A percentile compares a stretch with the other conserved stretches of the same genome.
These are phyloP conservation scores for Botrytis deweyae DNA, from an alignment of 2,329 filamentous ascomycete genomes.

Conservation along the genomic window DNA sequence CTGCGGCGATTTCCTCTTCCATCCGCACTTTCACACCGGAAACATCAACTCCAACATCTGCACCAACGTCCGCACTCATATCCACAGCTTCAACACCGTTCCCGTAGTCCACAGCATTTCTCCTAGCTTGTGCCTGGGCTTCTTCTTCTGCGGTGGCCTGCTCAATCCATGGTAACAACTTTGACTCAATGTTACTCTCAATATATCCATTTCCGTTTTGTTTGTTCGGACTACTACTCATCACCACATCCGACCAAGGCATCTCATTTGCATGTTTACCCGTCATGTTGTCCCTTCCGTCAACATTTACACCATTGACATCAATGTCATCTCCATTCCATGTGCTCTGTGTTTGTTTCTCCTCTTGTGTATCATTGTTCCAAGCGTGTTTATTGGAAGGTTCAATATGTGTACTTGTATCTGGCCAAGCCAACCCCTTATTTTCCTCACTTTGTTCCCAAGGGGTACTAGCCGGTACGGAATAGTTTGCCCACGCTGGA, in stretches of 20 bases:
- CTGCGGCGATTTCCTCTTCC: not conserved
- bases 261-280: conserved; percentile 1
- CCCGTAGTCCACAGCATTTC: conserved; percentile 5
- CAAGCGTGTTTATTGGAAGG: conserved; percentile 2
- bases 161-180: conserved; percentile 20
- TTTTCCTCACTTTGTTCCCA: conserved; percentile 9
- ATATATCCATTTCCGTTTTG: conserved; percentile 14
- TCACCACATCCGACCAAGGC: conserved; percentile 17
- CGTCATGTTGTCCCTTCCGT: not conserved
- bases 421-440: conserved; percentile 12
- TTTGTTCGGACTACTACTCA: conserved; percentile 12
- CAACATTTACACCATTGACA: not conserved
- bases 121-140: conserved; percentile 17
- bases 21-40: not conserved
- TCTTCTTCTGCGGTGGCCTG: conserved; percentile 20
- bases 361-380: not conserved
- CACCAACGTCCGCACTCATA: not conserved
- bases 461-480: not conserved
- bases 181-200: conserved; percentile 20
- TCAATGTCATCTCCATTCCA: conserved; percentile 8
- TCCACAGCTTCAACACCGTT: not conserved
- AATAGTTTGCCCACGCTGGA: conserved; percentile 10
- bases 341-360: not conserved
- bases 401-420: conserved; percentile 5
- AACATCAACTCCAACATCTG: not conserved